A percentile compares a stretch with the other conserved stretches of the same genome.
These are phyloP conservation scores for Pseudoneurospora amorphoporcata DNA, from an alignment of 495 filamentous ascomycete species.

Conservation along the genomic window DNA sequence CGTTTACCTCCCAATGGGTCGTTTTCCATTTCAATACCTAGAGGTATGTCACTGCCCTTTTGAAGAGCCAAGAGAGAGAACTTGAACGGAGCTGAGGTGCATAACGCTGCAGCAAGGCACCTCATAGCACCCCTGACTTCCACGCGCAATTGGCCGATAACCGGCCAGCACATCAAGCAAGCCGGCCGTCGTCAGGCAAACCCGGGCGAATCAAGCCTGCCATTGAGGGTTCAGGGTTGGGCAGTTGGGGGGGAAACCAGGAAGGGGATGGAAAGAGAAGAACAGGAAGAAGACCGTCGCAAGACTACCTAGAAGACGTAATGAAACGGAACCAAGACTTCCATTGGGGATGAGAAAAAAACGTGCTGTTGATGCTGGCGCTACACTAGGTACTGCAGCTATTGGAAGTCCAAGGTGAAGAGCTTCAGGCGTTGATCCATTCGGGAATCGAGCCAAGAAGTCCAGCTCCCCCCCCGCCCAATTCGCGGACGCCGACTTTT, in stretches of 20 bases:
- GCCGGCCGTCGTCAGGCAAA: slow-evolving; percentile 16
- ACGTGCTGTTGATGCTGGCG: not conserved
- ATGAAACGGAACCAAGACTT: not conserved
- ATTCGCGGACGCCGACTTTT: not conserved
- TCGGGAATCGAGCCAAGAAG: not conserved
- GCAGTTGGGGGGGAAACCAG: not conserved
- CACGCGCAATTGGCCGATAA: slow-evolving; percentile 23
- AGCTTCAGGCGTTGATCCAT: not conserved
- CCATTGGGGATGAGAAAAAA: not conserved
- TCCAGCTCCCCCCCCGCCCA: not conserved
- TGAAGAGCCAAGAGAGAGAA: not conserved
- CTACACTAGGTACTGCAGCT: not conserved
- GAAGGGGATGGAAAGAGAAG: not conserved
- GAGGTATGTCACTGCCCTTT: not conserved
- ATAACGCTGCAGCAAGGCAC: slow-evolving; percentile 22
- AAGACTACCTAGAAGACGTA: not conserved
- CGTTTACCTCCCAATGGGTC: not conserved
- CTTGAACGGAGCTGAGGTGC: slow-evolving; percentile 10
- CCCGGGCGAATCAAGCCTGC: not conserved
- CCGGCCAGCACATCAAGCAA: slow-evolving; percentile 30
- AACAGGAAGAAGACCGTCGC: not conserved
- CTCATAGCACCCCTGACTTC: slow-evolving; percentile 14
- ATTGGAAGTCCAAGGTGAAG: not conserved
- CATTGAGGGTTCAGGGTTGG: not conserved
- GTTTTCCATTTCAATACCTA: not conserved